Base-by-base conservation (phyloP, 257 asterid species). In the Thymus quinquecostatus region DNA sequence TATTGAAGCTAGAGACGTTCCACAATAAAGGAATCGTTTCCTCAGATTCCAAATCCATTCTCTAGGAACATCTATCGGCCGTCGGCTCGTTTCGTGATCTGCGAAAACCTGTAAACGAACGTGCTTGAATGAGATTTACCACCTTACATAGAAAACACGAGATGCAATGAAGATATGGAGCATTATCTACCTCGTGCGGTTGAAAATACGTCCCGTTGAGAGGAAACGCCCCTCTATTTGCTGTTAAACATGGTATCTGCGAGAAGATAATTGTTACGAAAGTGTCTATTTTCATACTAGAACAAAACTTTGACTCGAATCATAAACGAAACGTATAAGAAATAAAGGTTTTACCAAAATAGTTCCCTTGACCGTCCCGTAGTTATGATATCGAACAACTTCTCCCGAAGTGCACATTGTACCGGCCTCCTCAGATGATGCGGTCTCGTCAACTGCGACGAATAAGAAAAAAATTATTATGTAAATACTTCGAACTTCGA, bases 161-260 rank as follows among this genome's bases (percentile, higher is more conserved):
- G 10, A 51, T 51, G 57, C 6, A 51, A 51, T 2, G 0, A 10
- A 13, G 2, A 27, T 9, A 8, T 28, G 7, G 38, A 28, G 10
- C 13, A 21, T 21, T 21, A 21, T 21, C 21, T 55, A 88, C 96
- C 97, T 91, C 96, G 7, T 89, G 89, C 12, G 73, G 79, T 62
- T 91, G 97, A 79, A 89, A 91, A 60, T 89, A 91, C 6, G 97
- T 91, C 55, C 96, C 97, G 2, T 85, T 87, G 0, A 89, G 83
- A n/a, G 96, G 96, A 71, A 92, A 92, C 11, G 78, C 30, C 57
- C 96, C 96, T 61, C 76, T 68, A 13, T 68, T 83, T 34, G 95
- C 93, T 2, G 95, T 87, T 47, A 86, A 72, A 47, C 88, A 80
- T 13, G 96, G 96, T 47, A 89, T 82, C 97, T 91, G 75, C 58